Conservation (phyloP, 345 rosid genomes). For the Salix caprea region DNA sequence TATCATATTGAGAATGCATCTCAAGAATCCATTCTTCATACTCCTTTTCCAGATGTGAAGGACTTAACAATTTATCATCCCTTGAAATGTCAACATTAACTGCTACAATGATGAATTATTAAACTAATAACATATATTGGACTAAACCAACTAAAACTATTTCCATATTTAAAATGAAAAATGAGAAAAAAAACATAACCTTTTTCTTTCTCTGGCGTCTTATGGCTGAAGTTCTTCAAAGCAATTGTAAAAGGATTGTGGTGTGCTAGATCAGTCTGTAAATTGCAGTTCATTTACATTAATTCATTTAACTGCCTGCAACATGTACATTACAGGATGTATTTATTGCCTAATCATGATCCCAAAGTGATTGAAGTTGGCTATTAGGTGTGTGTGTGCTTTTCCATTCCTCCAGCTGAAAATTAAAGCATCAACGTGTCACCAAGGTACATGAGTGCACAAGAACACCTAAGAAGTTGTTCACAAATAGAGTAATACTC, state of each 20-base stretch:
- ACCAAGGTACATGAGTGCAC: no score
- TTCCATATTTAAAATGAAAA: background rate
- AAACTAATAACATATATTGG: background rate
- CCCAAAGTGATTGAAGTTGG: background rate
- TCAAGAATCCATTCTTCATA: conserved; percentile 61
- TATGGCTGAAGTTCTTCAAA: conserved; percentile 51
- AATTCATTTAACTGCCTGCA: background rate
- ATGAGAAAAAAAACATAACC: conserved; percentile 27
- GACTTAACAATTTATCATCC: conserved; percentile 33
- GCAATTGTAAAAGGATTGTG: conserved; percentile 50
- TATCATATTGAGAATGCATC: conserved; percentile 63
- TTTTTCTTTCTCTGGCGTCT: conserved; percentile 36
- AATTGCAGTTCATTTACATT: background rate
- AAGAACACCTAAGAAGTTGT: background rate
- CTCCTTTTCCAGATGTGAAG: conserved; percentile 45
- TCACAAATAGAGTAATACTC: background rate
- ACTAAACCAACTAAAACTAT: background rate
- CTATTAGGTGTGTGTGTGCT: no score
- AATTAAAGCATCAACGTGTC: no score
- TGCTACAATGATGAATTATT: conserved; percentile 29
- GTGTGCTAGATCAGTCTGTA: conserved; percentile 66
- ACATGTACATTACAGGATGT: background rate
- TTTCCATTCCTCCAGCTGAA: no score
- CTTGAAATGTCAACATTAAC: conserved; percentile 33
- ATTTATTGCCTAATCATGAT: background rate